Evolutionary conservation across 805 yeast genomes (phyloP).

Genomic region (Saturnispora diversa): DNA sequence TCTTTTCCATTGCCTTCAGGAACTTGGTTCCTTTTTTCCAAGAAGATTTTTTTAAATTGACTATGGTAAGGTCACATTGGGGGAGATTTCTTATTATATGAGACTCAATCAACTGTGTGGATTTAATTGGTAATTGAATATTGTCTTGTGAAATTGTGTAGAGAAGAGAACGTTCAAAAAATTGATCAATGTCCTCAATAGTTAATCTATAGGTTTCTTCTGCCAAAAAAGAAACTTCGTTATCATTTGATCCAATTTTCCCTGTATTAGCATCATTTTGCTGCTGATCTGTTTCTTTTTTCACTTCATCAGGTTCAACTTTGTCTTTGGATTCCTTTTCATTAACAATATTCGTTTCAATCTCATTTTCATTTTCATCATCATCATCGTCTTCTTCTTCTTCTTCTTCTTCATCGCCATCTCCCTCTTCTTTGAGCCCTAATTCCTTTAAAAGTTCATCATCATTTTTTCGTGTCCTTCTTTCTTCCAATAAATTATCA

Average conservation of each 20-base stretch:
- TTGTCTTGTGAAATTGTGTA: slow-evolving; percentile 56
- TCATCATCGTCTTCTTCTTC: background rate
- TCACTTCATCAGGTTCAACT: slow-evolving; percentile 16
- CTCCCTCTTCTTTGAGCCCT: background rate
- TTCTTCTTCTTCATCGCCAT: slow-evolving; percentile 1
- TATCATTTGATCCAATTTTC: slow-evolving; percentile 9
- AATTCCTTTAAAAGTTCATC: background rate
- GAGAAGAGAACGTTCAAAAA: slow-evolving; percentile 61
- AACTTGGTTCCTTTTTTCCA: slow-evolving; percentile 89
- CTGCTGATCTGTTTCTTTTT: slow-evolving; percentile 10
- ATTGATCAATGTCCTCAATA: slow-evolving; percentile 62
- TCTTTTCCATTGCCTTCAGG: slow-evolving; percentile 79
- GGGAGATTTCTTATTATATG: slow-evolving; percentile 71
- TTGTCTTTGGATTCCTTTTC: too few relatives aligned
- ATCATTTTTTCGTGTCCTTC: background rate
- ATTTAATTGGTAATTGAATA: slow-evolving; percentile 54
- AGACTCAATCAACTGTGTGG: slow-evolving; percentile 69
- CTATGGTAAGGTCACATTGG: slow-evolving; percentile 41
- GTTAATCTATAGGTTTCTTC: slow-evolving; percentile 34
- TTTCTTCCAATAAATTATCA: slow-evolving; percentile 8
- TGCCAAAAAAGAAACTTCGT: slow-evolving; percentile 19
- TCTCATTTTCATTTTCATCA: too few relatives aligned
- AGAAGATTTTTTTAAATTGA: slow-evolving; percentile 67
- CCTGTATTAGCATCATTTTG: background rate
- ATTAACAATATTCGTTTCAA: too few relatives aligned